Evolutionary conservation across 345 rosid species (phyloP).

Genomic region (Cardiospermum halicacabum): DNA sequence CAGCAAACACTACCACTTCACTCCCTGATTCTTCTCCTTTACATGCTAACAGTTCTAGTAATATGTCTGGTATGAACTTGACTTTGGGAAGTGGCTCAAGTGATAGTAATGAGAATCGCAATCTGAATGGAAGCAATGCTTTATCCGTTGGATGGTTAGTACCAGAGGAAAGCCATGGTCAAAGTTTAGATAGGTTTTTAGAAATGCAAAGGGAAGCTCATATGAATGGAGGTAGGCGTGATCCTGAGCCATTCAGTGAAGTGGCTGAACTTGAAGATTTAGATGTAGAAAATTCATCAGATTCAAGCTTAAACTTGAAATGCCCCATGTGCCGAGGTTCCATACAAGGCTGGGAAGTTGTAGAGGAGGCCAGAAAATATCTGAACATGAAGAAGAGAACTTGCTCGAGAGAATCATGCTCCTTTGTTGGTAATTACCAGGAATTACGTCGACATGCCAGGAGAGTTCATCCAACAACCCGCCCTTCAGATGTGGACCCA

Average conservation of each 20-base stretch:
- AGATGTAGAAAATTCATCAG: conserved; percentile 31
- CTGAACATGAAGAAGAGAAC: conserved; percentile 69
- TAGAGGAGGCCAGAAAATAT: conserved; percentile 72
- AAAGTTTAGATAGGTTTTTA: conserved; percentile 24
- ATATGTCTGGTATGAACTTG: conserved; percentile 32
- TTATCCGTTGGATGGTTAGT: conserved; percentile 19
- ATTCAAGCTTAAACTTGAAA: conserved; percentile 38
- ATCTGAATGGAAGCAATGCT: conserved; percentile 23
- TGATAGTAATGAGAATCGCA: conserved; percentile 28
- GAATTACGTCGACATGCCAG: conserved; percentile 88
- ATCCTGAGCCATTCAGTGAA: conserved; percentile 32
- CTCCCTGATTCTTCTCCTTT: conserved; percentile 28
- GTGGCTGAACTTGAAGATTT: conserved; percentile 34
- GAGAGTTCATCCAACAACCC: conserved; percentile 65
- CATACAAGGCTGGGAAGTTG: conserved; percentile 59
- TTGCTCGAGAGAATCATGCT: conserved; percentile 82
- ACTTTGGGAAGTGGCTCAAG: conserved; percentile 26
- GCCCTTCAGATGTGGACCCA: conserved; percentile 84
- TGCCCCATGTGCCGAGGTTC: conserved; percentile 88
- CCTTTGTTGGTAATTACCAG: conserved; percentile 67
- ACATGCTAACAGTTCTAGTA: conserved; percentile 24
- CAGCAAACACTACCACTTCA: conserved; percentile 33
- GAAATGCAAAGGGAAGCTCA: conserved; percentile 31
- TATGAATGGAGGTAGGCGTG: conserved; percentile 26
- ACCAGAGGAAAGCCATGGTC: conserved; percentile 17